A percentile compares a stretch with the other conserved stretches of the same genome.
Conservation (phyloP, 306 rosid genomes). For the Begonia peltatifolia region DNA sequence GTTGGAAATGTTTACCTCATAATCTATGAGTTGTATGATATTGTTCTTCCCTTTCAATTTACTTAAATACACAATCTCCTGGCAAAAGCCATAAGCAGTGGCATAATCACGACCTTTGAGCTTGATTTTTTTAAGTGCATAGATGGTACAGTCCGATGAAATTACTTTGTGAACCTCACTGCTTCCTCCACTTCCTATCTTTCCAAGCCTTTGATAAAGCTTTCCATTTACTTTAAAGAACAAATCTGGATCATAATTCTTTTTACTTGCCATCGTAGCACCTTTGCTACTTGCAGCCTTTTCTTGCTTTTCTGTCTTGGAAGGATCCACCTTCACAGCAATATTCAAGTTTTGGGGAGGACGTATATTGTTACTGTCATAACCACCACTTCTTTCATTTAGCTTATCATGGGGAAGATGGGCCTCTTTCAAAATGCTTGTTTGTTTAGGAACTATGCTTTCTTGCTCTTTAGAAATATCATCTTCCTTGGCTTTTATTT, state of each 20-base stretch:
- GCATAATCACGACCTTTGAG: constrained; percentile 94
- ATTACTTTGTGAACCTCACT: constrained; percentile 99
- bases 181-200: constrained; percentile 99
- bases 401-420: constrained; percentile 23
- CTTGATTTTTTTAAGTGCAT: constrained; percentile 84
- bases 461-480: constrained; percentile 31
- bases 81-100: constrained; percentile 92
- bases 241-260: constrained; percentile 72
- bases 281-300: constrained; percentile 43
- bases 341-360: constrained; percentile 27
- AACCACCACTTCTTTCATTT: constrained; percentile 25
- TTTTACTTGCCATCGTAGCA: constrained; percentile 37
- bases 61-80: constrained; percentile 87
- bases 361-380: constrained; percentile 24
- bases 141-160: constrained; percentile 83
- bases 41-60: constrained; percentile 73
- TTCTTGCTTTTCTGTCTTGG: constrained; percentile 48
- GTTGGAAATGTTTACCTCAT: constrained; percentile 47
- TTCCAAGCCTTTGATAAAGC: constrained; percentile 96
- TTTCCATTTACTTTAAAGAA: constrained; percentile 89
- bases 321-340: constrained; percentile 36
- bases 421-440: constrained; percentile 13
- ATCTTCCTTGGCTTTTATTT: constrained; percentile 23
- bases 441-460: constrained; percentile 26
- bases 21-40: constrained; percentile 85